Percentiles rank a stretch among this genome's conserved stretches.
These are phyloP conservation scores for Furcasterigmium furcatum DNA, from an alignment of 2,329 filamentous ascomycete species.

Conservation along the genomic window DNA sequence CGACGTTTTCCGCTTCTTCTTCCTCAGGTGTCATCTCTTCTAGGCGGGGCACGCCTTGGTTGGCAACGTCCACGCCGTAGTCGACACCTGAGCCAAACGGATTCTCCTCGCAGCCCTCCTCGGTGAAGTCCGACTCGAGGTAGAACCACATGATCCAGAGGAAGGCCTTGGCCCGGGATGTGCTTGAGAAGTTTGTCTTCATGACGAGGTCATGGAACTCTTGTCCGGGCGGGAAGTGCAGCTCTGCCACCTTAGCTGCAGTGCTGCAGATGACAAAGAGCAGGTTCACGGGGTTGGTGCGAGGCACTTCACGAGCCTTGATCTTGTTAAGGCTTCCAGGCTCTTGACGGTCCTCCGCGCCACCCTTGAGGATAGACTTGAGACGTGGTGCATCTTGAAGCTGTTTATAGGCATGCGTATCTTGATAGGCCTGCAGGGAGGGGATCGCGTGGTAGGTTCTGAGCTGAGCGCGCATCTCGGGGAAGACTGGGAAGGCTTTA, in stretches of 20 bases:
- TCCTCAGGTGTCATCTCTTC: slow-evolving; percentile 63
- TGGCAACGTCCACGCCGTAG: slow-evolving; percentile 61
- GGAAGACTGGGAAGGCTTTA: slow-evolving; percentile 71
- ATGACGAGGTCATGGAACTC: slow-evolving; percentile 98
- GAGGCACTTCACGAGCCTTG: slow-evolving; percentile 59
- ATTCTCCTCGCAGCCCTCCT: slow-evolving; percentile 83
- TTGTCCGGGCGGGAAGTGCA: slow-evolving; percentile 79
- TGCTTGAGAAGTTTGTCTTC: slow-evolving; percentile 78
- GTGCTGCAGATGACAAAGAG: slow-evolving; percentile 93
- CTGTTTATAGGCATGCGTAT: slow-evolving; percentile 95
- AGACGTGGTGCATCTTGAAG: slow-evolving; percentile 92
- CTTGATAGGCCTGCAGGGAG: slow-evolving; percentile 90
- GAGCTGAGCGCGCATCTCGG: slow-evolving; percentile 96
- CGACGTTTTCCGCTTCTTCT: slow-evolving; percentile 68
- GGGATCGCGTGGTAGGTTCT: slow-evolving; percentile 98
- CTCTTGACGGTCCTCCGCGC: slow-evolving; percentile 84
- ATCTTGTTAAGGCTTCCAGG: slow-evolving; percentile 82
- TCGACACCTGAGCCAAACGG: slow-evolving; percentile 77
- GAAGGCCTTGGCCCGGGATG: slow-evolving; percentile 82
- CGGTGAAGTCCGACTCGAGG: slow-evolving; percentile 89
- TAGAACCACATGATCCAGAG: slow-evolving; percentile 99
- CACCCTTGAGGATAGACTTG: slow-evolving; percentile 96
- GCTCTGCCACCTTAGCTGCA: slow-evolving; percentile 85
- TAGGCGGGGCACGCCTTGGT: slow-evolving; percentile 67
- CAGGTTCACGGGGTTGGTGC: slow-evolving; percentile 95